A percentile compares a stretch with the other conserved stretches of the same genome.
phyloP scores from a whole-genome alignment of 2,329 filamentous ascomycete species.

The Sordariomycetes sp. region DNA sequence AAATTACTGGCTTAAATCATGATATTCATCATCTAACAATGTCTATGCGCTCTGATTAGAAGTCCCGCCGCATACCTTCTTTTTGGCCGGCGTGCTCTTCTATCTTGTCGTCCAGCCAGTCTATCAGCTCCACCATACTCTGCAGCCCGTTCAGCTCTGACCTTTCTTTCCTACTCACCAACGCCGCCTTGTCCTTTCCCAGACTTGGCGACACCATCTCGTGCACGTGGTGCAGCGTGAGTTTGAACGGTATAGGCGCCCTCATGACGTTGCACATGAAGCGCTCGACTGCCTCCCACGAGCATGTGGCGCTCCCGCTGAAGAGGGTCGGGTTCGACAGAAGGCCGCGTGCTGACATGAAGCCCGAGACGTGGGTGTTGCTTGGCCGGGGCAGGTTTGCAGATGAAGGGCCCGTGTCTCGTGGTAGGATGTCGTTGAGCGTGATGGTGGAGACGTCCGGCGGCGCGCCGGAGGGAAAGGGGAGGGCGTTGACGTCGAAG shows the following conservation, averaged over 20 bases:
- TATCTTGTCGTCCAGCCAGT: constrained; percentile 47
- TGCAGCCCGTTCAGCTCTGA: constrained; percentile 35
- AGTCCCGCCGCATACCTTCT: constrained; percentile 20
- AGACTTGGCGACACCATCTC: constrained; percentile 57
- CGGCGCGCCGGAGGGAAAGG: constrained; percentile 21
- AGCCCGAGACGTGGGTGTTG: constrained; percentile 45
- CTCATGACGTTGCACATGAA: constrained; percentile 51
- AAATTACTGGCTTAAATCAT: constrained; percentile 4
- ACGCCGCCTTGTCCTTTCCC: constrained; percentile 37
- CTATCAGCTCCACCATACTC: constrained; percentile 49
- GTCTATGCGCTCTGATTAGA: constrained; percentile 12
- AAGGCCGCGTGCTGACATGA: constrained; percentile 63
- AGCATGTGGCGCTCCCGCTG: constrained; percentile 44
- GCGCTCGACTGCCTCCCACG: constrained; percentile 52
- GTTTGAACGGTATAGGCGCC: constrained; percentile 51
- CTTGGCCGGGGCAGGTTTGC: constrained; percentile 16
- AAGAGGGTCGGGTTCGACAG: constrained; percentile 61
- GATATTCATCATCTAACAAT: background rate
- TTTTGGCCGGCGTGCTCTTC: constrained; percentile 21
- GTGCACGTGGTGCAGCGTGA: constrained; percentile 55
- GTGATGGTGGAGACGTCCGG: constrained; percentile 20
- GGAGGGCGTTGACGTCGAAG: constrained; percentile 45
- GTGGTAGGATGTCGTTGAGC: constrained; percentile 13
- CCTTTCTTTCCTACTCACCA: constrained; percentile 50
- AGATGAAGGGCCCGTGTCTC: too few species aligned